Evolutionary conservation across 371 early-diverging fungal species (phyloP).

Genomic region (Dinochytrium kinnereticum): DNA sequence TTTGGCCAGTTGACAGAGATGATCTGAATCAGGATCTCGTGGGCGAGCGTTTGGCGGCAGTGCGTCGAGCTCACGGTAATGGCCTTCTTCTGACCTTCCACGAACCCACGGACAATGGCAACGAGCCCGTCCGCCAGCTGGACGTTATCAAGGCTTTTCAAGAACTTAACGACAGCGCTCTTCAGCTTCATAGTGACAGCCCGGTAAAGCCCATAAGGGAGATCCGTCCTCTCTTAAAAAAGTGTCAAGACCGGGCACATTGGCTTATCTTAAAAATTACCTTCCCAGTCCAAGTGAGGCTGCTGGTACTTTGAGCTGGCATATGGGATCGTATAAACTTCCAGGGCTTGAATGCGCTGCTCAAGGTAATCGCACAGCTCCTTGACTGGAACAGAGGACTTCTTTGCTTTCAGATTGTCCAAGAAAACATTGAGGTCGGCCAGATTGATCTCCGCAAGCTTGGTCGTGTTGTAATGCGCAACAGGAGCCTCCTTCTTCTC

Average conservation of each 20-base stretch:
- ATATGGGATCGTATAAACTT: background rate
- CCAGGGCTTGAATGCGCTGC: background rate
- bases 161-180: background rate
- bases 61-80: constrained; percentile 16
- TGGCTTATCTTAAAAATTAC: background rate
- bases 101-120: background rate
- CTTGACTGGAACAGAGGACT: background rate
- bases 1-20: constrained; percentile 26
- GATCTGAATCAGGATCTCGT: constrained; percentile 36
- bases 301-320: constrained; percentile 6
- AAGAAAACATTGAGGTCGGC: background rate
- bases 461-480: background rate
- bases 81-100: constrained; percentile 18
- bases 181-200: background rate
- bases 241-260: background rate
- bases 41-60: constrained; percentile 19
- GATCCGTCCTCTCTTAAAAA: constrained; percentile 4
- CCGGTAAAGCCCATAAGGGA: constrained; percentile 9
- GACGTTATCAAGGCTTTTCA: background rate
- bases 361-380: constrained; percentile 5
- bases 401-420: background rate
- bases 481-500: background rate
- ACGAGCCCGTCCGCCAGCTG: background rate
- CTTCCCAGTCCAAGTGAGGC: constrained; percentile 15
- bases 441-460: background rate